phyloP scores from a whole-genome alignment of 2,329 filamentous ascomycete genomes.

The Penicillium olsonii region DNA sequence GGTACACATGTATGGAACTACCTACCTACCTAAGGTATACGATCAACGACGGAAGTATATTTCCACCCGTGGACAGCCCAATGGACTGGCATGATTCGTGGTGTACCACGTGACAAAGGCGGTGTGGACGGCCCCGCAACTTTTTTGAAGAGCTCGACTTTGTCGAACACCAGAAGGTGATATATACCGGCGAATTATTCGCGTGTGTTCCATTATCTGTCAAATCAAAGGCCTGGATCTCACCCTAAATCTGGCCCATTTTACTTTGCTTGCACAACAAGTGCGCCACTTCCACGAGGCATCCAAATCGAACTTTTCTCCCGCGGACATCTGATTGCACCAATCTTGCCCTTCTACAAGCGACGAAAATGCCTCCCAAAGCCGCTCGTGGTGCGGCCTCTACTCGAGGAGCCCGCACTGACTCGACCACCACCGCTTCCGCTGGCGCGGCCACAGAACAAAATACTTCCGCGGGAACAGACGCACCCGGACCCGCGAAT shows the following conservation, averaged over 20 bases:
- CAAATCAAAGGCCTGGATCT: background rate
- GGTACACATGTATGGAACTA: no score
- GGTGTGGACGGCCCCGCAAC: constrained; percentile 24
- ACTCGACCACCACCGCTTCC: constrained; percentile 18
- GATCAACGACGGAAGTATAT: background rate
- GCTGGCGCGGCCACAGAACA: constrained; percentile 12
- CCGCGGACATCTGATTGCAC: constrained; percentile 10
- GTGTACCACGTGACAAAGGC: constrained; percentile 16
- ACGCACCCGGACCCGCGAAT: constrained; percentile 19
- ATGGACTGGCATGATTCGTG: no score
- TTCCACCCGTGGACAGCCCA: background rate
- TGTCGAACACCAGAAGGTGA: constrained; percentile 8
- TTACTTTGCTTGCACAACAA: background rate
- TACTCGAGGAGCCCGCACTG: constrained; percentile 5
- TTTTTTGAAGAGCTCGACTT: constrained; percentile 28
- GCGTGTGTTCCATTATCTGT: background rate
- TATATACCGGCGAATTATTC: background rate
- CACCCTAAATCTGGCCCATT: background rate
- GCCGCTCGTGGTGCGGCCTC: constrained; percentile 23
- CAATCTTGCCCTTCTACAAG: constrained; percentile 17
- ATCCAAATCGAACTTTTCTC: constrained; percentile 8
- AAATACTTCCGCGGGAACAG: constrained; percentile 15
- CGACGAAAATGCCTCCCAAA: constrained; percentile 38
- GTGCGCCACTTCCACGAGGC: background rate
- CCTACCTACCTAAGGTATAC: no score